Base-by-base conservation (phyloP, 106 monocot genomes). In the Posidonia australis region DNA sequence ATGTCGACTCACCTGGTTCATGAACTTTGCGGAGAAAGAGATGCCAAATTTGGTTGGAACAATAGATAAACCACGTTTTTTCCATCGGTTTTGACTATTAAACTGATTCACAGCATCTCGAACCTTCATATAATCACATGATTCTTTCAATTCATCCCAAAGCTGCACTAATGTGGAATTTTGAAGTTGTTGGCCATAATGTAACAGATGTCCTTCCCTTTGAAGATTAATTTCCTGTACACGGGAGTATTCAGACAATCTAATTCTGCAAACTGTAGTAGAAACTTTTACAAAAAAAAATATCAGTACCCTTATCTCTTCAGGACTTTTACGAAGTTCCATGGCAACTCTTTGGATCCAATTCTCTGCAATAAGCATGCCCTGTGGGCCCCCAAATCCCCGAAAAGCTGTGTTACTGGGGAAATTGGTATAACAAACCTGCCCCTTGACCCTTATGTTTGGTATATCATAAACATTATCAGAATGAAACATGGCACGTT, bases 1-100 rank as follows among this genome's bases (percentile, higher is more conserved):
- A 27, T 28, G 19, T 46, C 46, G 2, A 55, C 49, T 17, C 25
- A 96, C 94, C 82, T 98, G 98, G 66, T 98, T 98, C 84, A 98
- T 78, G 72, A 72, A 71, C 60, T 90, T 83, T 54, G 83, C 11
- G 29, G 98, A 87, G 57, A 98, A 98, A 51, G 91, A 91, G 66
- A 98, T 98, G 25, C 98, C 98, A 77, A 98, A 98, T 71, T 98
- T 98, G 10, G 98, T 98, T 20, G 98, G 98, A 43, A 98, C 56
- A 81, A 98, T 82, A 14, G 98, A 77, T 64, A 91, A 27, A 66
- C 98, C 98, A 62, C 84, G 91, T 64, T 98, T 98, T 49, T 65
- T 91, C 90, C 90, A 98, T 20, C 98, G 91, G 66, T 84, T 98
- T 20, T 74, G 42, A 25, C 20, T 22, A 60, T 98, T 98, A 76